phyloP scores from a whole-genome alignment of 2,329 filamentous ascomycete species.

The Xylaria sp. region DNA sequence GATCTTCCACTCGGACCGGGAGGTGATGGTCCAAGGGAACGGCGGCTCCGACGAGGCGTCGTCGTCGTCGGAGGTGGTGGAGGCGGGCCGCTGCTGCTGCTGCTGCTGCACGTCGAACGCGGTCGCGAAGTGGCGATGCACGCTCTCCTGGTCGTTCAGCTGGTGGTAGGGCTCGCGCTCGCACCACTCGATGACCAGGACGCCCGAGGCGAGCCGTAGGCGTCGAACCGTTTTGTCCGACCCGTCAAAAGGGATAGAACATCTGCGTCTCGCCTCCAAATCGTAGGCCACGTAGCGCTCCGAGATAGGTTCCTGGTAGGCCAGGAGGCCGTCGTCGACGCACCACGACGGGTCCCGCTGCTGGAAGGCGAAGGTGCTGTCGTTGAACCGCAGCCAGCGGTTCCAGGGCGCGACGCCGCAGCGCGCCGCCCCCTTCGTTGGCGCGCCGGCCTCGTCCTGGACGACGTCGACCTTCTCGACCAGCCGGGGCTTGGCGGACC shows the following conservation, averaged over 20 bases:
- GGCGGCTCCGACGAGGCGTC: slow-evolving; percentile 11
- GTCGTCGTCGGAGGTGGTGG: no score
- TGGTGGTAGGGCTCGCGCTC: slow-evolving; percentile 54
- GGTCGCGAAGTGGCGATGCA: slow-evolving; percentile 62
- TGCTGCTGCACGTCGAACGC: slow-evolving; percentile 53
- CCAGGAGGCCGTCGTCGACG: slow-evolving; percentile 55
- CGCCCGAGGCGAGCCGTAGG: slow-evolving; percentile 52
- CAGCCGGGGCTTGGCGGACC: slow-evolving; percentile 48
- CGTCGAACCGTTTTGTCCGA: slow-evolving; percentile 55
- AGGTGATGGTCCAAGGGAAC: slow-evolving; percentile 47
- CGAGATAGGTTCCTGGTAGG: slow-evolving; percentile 48
- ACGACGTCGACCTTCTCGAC: slow-evolving; percentile 49
- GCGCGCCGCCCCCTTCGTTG: slow-evolving; percentile 20
- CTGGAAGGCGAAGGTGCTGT: slow-evolving; percentile 46
- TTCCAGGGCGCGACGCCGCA: slow-evolving; percentile 49
- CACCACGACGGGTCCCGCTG: slow-evolving; percentile 56
- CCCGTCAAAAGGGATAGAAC: slow-evolving; percentile 54
- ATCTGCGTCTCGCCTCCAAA: slow-evolving; percentile 46
- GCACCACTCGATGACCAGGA: slow-evolving; percentile 69
- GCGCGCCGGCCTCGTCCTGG: slow-evolving; percentile 27
- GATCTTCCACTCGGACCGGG: slow-evolving; percentile 63
- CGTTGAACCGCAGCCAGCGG: slow-evolving; percentile 46
- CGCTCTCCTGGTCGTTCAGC: slow-evolving; percentile 52
- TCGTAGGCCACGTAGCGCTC: slow-evolving; percentile 51
- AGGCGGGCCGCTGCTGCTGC: no score